Conservation (phyloP, 371 early-diverging fungal genomes). For the Batrachochytrium dendrobatidis region DNA sequence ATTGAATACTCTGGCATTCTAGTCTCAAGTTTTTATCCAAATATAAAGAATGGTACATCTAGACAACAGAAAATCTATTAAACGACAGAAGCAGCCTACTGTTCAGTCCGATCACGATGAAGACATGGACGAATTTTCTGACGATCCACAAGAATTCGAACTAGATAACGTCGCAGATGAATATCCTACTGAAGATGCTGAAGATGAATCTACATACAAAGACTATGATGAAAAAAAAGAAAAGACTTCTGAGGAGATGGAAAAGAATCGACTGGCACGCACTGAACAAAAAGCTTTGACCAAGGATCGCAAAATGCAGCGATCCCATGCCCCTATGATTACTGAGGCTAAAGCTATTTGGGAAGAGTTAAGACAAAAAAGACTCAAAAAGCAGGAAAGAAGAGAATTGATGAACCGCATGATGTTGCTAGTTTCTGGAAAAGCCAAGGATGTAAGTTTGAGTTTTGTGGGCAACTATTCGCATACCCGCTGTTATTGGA, state of each 20-base stretch:
- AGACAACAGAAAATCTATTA: too few relatives aligned
- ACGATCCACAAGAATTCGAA: too few relatives aligned
- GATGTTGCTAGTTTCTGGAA: constrained; percentile 74
- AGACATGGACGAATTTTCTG: too few relatives aligned
- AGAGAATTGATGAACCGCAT: constrained; percentile 61
- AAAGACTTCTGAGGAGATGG: constrained; percentile 9
- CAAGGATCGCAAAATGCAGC: constrained; percentile 59
- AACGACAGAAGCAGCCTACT: too few relatives aligned
- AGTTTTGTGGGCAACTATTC: neutral
- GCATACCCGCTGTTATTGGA: neutral
- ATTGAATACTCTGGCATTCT: too few relatives aligned
- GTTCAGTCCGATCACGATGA: too few relatives aligned
- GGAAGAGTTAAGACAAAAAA: constrained; percentile 78
- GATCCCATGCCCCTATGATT: constrained; percentile 67
- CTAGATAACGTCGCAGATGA: too few relatives aligned
- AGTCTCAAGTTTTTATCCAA: too few relatives aligned
- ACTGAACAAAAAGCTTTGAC: constrained; percentile 51
- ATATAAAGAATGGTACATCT: too few relatives aligned
- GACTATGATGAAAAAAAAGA: too few relatives aligned
- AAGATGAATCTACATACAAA: too few relatives aligned
- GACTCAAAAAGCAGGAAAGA: constrained; percentile 57
- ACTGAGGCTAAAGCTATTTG: constrained; percentile 70
- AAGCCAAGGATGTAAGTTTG: constrained; percentile 63
- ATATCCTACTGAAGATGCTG: too few relatives aligned
- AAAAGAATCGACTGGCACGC: constrained; percentile 21